Base-by-base conservation (phyloP, 257 asterid species). In the Voacanga thouarsii region DNA sequence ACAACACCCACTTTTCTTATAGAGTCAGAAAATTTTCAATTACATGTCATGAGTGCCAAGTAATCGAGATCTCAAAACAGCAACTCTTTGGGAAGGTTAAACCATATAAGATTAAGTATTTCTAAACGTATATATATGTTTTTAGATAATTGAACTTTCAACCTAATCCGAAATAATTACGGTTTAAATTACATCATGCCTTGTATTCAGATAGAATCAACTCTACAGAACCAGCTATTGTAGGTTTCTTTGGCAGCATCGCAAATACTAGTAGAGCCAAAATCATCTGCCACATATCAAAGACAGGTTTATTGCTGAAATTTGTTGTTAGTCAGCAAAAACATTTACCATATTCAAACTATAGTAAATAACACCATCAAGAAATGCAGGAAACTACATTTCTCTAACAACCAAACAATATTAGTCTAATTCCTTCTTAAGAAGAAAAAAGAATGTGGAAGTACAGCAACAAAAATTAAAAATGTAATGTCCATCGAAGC, bases 231-330 rank as follows among this genome's bases (percentile, higher is more conserved):
- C 97, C 98, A 94, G 85, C 92, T 94, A 82, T 87, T 80, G 91
- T 97, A 90, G 75, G 94, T 94, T 85, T 92, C 98, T 89, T 90
- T 94, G 83, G 98, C 97, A 75, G 89, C 96, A 79, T 79, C 79
- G 80, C 87, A 85, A 67, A 92, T 85, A 63, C 84, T 90, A 61
- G 76, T 84, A 45, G 87, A 84, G 78, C 78, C 80, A 79, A 94
- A 92, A 81, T 89, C 81, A 76, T 86, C 98, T 94, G 92, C 86
- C 79, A 86, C 43, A 80, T 44, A 78, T 73, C 55, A 78, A 43
- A 73, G 71, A 49, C 74, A 63, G 71, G 66, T 71, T 59, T 64
- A 23, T 72, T 72, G 19, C n/a, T 9, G 51, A 79, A 64, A 14
- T 44, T 61, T 19, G 33, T 30, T 41, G 47, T 30, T 4, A 71